Evolutionary conservation across 2,329 filamentous ascomycete genomes (phyloP).

Genomic region (Xylariaceae sp.): DNA sequence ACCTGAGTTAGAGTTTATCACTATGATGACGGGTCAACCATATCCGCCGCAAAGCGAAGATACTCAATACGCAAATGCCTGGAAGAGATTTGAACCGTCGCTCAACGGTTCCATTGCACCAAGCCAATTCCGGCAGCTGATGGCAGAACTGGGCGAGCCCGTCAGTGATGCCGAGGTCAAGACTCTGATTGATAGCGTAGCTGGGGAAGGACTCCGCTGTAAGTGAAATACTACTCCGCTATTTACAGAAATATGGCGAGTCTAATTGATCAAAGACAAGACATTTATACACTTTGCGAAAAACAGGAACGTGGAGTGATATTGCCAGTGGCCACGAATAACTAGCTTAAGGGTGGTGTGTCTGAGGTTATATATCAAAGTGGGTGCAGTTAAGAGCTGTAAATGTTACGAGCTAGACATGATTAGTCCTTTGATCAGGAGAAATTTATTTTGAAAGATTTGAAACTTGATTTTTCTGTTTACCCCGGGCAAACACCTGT

Average conservation of each 20-base stretch:
- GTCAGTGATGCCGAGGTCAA: slow-evolving; percentile 41
- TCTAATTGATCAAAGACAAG: slow-evolving; percentile 30
- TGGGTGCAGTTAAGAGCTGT: no score
- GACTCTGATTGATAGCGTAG: slow-evolving; percentile 38
- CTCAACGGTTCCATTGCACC: slow-evolving; percentile 39
- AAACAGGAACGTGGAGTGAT: slow-evolving; percentile 35
- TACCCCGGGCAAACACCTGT: no score
- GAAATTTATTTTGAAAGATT: no score
- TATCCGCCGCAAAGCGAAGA: slow-evolving; percentile 34
- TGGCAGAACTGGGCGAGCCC: slow-evolving; percentile 37
- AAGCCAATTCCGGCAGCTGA: slow-evolving; percentile 39
- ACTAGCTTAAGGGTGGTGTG: no score
- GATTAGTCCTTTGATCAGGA: no score
- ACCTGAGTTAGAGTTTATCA: slow-evolving; percentile 41
- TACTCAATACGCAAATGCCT: slow-evolving; percentile 37
- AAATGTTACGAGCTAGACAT: no score
- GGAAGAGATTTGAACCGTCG: slow-evolving; percentile 40
- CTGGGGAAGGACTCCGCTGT: slow-evolving; percentile 42
- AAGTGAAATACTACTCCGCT: slow-evolving; percentile 19
- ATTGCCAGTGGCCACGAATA: slow-evolving; percentile 31
- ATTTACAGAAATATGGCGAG: background rate
- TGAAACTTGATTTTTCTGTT: no score
- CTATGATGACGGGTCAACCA: slow-evolving; percentile 45
- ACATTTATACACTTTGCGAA: slow-evolving; percentile 42
- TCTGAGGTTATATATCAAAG: no score